Evolutionary conservation across 352 stramenopile species (phyloP), one percentile per base, ranked within the genome.

Genomic region (Phytophthora quininea): DNA sequence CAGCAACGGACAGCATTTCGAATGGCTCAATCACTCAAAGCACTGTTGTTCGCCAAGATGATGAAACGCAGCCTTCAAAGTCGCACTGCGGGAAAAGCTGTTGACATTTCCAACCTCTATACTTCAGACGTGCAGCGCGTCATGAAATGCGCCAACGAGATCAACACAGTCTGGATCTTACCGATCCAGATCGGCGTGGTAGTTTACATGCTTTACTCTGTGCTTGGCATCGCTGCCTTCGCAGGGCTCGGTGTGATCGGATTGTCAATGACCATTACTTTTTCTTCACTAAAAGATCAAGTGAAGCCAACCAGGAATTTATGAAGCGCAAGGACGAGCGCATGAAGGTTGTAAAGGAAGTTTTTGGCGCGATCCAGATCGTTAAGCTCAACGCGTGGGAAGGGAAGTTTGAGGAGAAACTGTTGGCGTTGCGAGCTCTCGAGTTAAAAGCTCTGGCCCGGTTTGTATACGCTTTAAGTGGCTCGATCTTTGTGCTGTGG

Each of bases 311-410:
- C 69, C 74, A 84, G 29, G 56, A 71, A 10, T 64, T 98, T 31
- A 97, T 98, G 83, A 64, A 73, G 54, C 68, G 81, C 15, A 95
- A 92, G 47, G 96, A 99, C 71, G 61, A 69, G 10, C 86, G 96
- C 8, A 88, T 98, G 50, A 96, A 98, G 62, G 43, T 90, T 0
- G 88, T 96, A 37, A 97, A 92, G 57, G 96, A 99, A 69, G 81
- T 97, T 0, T 79, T 98, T 43, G 68, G 82, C 14, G 85, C 88
- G 8, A 98, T 98, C 60, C 92, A 98, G 73, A 82, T 98, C 45
- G 92, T 99, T 64, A 99, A 99, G 64, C 70, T 99, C 1, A 98
- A 98, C 58, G 95, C 93, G 1, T 99, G 96, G 96, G 96, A 99
- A 70, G 62, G 74, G n/a, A 76, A 71, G 19, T 90, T 91, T 42